Percentiles rank a stretch among this genome's conserved stretches.
phyloP scores from a whole-genome alignment of 768 basidiomycete species.

The Neoboletus brunneissimus region DNA sequence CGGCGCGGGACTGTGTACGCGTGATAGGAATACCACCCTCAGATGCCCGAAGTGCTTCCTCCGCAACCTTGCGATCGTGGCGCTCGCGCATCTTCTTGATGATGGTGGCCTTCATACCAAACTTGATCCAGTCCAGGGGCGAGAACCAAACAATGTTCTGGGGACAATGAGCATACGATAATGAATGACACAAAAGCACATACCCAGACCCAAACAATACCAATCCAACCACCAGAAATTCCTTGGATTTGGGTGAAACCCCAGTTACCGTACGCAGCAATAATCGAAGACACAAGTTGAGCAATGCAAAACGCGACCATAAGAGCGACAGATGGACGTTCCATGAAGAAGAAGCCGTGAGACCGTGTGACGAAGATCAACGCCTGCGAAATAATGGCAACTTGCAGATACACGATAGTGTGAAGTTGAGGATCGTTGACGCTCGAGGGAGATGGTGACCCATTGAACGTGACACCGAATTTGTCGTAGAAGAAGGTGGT shows the following conservation, averaged over 20 bases:
- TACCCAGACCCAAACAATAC: conserved; percentile 97
- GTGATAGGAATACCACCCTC: conserved; percentile 62
- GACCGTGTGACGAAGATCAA: conserved; percentile 95
- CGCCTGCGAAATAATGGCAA: conserved; percentile 98
- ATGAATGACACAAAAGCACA: conserved; percentile 27
- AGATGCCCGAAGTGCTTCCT: conserved; percentile 35
- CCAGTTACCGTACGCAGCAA: conserved; percentile 91
- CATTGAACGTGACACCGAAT: conserved; percentile 66
- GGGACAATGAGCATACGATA: conserved; percentile 7
- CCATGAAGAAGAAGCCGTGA: conserved; percentile 96
- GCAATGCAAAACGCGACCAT: conserved; percentile 89
- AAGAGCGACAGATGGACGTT: conserved; percentile 86
- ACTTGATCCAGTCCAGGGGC: conserved; percentile 94
- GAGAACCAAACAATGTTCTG: conserved; percentile 96
- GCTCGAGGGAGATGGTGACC: conserved; percentile 22
- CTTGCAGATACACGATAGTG: conserved; percentile 92
- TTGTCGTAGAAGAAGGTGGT: conserved; percentile 87
- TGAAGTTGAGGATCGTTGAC: conserved; percentile 73
- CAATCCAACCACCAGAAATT: conserved; percentile 93
- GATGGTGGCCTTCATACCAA: conserved; percentile 91
- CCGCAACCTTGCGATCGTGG: conserved; percentile 40
- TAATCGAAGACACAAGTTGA: conserved; percentile 93
- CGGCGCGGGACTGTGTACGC: conserved; percentile 86
- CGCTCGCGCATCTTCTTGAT: conserved; percentile 82
- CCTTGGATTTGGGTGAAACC: conserved; percentile 82